Base-by-base conservation (phyloP, 179 eudicot genomes). In the Camellia oleifera region DNA sequence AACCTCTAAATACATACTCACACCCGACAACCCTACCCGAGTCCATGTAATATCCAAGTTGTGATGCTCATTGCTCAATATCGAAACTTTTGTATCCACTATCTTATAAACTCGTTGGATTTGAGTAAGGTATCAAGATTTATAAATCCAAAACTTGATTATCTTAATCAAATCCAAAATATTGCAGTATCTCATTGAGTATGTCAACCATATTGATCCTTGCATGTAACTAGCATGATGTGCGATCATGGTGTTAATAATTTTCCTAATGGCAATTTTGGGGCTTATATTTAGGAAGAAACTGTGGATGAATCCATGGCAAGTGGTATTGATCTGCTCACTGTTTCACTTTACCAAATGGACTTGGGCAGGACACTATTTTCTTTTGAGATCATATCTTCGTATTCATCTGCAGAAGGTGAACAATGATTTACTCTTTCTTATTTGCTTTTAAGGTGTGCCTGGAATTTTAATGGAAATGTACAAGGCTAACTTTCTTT, bases 371-470 rank as follows among this genome's bases (percentile, higher is more conserved):
- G 99, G 79, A 92, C 96, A 62, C 84, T 87, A 73, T 95, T 87
- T 85, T 85, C 76, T 94, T 63, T 77, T 95, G 84, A 90, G 97
- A 83, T 94, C 98, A 6, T 95, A 95, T 87, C 88, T 95, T 9
- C 93, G 98, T 57, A 87, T 86, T 75, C 98, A 97, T 82, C 94
- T 92, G 69, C 98, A 90, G 75, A 94, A 94, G 98, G 99, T 93
- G 44, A 71, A 4, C n/a, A 15, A 42, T 52, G 32, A n/a, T n/a
- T 1, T 48, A 12, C 52, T 61, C 58, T 26, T 32, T 53, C 2
- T 54, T 42, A 1, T 18, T 53, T 56, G 57, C 10, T 54, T n/a
- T 54, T 50, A 50, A 57, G 44, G 40, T 13, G 32, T 73, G 45
- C 44, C 72, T 79, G 23, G 4, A 54, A 8, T 57, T 57, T 60